phyloP scores from a whole-genome alignment of 768 basidiomycete species.

The Pisolithus tinctorius region DNA sequence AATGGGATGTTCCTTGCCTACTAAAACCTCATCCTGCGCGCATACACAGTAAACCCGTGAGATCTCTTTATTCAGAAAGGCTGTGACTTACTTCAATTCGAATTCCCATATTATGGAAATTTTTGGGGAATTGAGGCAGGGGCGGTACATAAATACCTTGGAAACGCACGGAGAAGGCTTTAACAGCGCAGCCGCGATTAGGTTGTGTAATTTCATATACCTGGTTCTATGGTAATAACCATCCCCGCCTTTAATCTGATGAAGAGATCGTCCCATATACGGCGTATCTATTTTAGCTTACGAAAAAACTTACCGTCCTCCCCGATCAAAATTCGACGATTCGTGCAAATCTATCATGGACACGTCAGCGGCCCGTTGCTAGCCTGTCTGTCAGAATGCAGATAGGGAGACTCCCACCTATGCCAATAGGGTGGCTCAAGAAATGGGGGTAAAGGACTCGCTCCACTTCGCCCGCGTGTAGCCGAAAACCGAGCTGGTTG shows the following conservation, averaged over 20 bases:
- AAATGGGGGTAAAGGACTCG: slow-evolving; percentile 85
- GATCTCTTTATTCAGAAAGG: background rate
- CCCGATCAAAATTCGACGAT: slow-evolving; percentile 54
- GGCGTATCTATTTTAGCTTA: background rate
- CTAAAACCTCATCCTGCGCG: slow-evolving; percentile 62
- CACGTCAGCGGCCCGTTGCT: slow-evolving; percentile 4
- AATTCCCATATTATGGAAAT: slow-evolving; percentile 87
- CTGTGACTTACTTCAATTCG: slow-evolving; percentile 67
- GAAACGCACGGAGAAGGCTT: slow-evolving; percentile 4
- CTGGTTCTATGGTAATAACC: slow-evolving; percentile 91
- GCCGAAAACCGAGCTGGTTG: slow-evolving; percentile 48
- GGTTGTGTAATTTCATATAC: slow-evolving; percentile 27
- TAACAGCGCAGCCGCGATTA: background rate
- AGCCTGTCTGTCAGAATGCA: background rate
- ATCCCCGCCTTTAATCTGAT: slow-evolving; percentile 72
- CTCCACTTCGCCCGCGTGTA: slow-evolving; percentile 51
- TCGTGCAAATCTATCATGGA: slow-evolving; percentile 76
- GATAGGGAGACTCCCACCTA: slow-evolving; percentile 43
- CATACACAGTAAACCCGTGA: slow-evolving; percentile 6
- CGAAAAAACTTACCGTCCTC: slow-evolving; percentile 38
- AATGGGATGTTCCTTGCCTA: slow-evolving; percentile 52
- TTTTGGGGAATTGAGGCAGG: slow-evolving; percentile 67
- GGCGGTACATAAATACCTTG: slow-evolving; percentile 86
- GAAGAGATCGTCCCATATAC: slow-evolving; percentile 1
- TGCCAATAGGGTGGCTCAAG: slow-evolving; percentile 86